Evolutionary conservation across 164 flowering plant genomes (phyloP), one percentile per base, ranked within the genome.

Genomic region (Amborella trichopoda): DNA sequence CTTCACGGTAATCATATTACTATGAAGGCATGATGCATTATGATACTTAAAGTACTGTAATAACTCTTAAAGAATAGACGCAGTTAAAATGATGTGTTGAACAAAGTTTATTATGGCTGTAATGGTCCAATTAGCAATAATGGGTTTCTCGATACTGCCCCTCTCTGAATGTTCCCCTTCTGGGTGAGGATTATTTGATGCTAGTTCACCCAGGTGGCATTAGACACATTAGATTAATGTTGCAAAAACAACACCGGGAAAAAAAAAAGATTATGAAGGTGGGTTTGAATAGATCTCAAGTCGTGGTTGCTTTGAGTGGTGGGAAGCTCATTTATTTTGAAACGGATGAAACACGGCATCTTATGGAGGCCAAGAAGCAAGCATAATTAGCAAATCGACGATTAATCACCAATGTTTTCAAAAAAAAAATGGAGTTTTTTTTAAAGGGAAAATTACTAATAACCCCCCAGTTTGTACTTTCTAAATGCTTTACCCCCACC

Each of bases 171-270:
- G 95, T 93, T 40, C 88, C 99, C 44, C 58, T 87, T 64, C 79
- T 93, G 43, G 96, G 99, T 18, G 96, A 93, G 52, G 99, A 88
- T 61, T 93, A 95, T 46, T 64, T 93, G 23, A 93, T 93, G 99
- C 99, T 88, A 71, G 97, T 93, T 30, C 99, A 93, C 39, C 96
- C 99, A 0, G 81, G 73, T 71, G 99, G 99, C n/a, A 93, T 93
- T 36, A 72, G 99, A 61, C 99, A 93, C 67, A 93, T 88, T 8
- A 81, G 99, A 68, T 93, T 32, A 88, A 85, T 58, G 97, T 88
- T 59, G 88, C 96, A 97, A 81, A 86, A 65, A 93, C 97, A 39
- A n/a, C n/a, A n/a, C n/a, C 99, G 96, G 24, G 95, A 95, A 30
- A 93, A 88, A 74, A 83, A 85, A 68, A 83, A 94, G 0, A 93